Percentiles rank a stretch among this genome's conserved stretches.
These are phyloP conservation scores for Calonectria pteridis DNA, from an alignment of 2,329 filamentous ascomycete species.

Conservation along the genomic window DNA sequence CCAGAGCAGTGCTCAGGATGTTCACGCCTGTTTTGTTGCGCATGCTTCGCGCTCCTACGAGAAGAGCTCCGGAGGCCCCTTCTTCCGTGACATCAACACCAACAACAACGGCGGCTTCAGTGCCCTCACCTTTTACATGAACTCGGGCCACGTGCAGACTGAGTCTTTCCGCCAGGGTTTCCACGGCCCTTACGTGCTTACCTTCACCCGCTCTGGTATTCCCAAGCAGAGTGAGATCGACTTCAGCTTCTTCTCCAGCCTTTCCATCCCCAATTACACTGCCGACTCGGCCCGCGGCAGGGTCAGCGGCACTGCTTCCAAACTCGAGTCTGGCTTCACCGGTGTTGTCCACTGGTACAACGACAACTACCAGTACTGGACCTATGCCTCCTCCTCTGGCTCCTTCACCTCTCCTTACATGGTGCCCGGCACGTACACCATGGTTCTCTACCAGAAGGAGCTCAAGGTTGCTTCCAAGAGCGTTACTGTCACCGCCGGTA, in stretches of 20 bases:
- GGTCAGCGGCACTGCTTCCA: constrained; percentile 71
- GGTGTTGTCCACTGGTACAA: constrained; percentile 77
- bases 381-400: constrained; percentile 63
- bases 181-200: constrained; percentile 74
- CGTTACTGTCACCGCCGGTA: constrained; percentile 64
- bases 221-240: constrained; percentile 63
- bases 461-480: constrained; percentile 64
- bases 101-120: constrained; percentile 72
- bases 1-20: constrained; percentile 57
- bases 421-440: constrained; percentile 77
- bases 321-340: constrained; percentile 64
- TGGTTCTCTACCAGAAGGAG: constrained; percentile 73
- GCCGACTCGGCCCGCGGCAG: constrained; percentile 67
- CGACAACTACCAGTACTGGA: constrained; percentile 73
- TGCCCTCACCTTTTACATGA: constrained; percentile 77
- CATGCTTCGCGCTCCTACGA: constrained; percentile 65
- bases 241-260: constrained; percentile 69
- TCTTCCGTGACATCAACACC: constrained; percentile 74
- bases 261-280: constrained; percentile 70
- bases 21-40: constrained; percentile 71
- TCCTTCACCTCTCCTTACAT: constrained; percentile 74
- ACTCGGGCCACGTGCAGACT: constrained; percentile 73
- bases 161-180: constrained; percentile 72
- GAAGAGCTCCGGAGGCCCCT: constrained; percentile 74
- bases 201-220: constrained; percentile 69